Percentiles rank a stretch among this genome's conserved stretches.
Evolutionary conservation across 257 asterid genomes (phyloP).

Genomic region (Solanum piurae): DNA sequence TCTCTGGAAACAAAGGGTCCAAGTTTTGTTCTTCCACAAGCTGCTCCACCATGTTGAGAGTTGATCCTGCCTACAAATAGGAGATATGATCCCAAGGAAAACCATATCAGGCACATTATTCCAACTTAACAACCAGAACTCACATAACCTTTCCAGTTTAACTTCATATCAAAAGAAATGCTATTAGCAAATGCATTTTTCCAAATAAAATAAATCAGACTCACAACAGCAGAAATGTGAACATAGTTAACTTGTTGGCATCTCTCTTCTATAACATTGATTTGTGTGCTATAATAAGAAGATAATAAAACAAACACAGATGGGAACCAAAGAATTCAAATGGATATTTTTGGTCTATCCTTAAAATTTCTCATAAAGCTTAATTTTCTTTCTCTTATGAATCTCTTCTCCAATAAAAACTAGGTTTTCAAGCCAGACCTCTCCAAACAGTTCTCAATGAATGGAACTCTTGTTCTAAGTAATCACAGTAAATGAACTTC

Average conservation of each 20-base stretch:
- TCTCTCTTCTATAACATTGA: not conserved
- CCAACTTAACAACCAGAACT: not conserved
- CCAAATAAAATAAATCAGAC: not conserved
- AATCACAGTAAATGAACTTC: not conserved
- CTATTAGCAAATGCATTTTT: not conserved
- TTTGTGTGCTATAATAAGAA: not conserved
- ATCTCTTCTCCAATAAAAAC: not conserved
- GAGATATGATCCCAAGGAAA: not conserved
- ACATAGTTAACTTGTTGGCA: not conserved
- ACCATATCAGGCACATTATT: not conserved
- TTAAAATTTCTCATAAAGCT: not conserved
- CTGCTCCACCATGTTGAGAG: conserved; percentile 64
- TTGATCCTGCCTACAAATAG: conserved; percentile 38
- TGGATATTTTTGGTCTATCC: not conserved
- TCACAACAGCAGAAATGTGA: not conserved
- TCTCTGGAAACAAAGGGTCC: conserved; percentile 42
- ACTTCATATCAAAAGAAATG: not conserved
- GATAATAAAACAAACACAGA: not conserved
- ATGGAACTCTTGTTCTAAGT: not conserved
- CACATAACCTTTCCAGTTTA: not conserved
- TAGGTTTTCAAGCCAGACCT: not conserved
- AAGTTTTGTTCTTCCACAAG: conserved; percentile 66
- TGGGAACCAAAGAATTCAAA: not conserved
- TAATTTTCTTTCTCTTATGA: not conserved
- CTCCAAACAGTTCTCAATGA: not conserved